Evolutionary conservation across 2,329 filamentous ascomycete genomes (phyloP), one percentile per base, ranked within the genome.

Genomic region (Fusarium globosum): DNA sequence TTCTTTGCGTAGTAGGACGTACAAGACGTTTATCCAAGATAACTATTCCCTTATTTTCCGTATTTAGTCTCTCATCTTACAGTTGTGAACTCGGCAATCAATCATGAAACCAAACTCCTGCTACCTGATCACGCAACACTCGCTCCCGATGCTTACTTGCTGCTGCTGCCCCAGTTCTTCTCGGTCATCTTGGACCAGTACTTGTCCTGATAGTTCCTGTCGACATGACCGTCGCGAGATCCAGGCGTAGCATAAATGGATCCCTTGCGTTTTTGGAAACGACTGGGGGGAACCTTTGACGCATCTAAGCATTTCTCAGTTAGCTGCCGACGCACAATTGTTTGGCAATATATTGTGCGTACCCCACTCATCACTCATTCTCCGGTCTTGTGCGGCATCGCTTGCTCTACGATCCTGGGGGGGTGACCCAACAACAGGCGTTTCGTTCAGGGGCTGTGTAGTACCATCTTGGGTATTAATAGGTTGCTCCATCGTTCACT

Each of bases 231-330:
- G 80, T 93, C 91, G 66, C 90, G 87, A 30, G 89, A 91, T 76
- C 84, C 84, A 6, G 89, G 90, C 14, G 91, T 93, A 52, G 90
- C 88, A 79, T 90, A 92, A 81, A 92, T 91, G 78, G 89, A 92
- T 62, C 91, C 91, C 81, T 91, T 90, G 78, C 89, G 88, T 82
- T 91, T 91, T 81, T 93, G 91, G 83, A 93, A 92, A 52, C 89
- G 89, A 71, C 88, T 90, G 15, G 91, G 91, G 4, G 89, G 89
- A 0, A 91, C 90, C 81, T 92, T 92, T 74, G 88, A 86, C 8
- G 91, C 91, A 81, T 93, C 90, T 90, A 21, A 41, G 28, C 35
- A 36, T 11, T 9, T 52, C 30, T 69, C 23, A 72, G 51, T 41
- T 63, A n/a, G 18, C 23, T 46, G 14, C n/a, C 14, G 23, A 65